phyloP scores from a whole-genome alignment of 2,329 filamentous ascomycete species.

The Scedosporium aurantiacum region DNA sequence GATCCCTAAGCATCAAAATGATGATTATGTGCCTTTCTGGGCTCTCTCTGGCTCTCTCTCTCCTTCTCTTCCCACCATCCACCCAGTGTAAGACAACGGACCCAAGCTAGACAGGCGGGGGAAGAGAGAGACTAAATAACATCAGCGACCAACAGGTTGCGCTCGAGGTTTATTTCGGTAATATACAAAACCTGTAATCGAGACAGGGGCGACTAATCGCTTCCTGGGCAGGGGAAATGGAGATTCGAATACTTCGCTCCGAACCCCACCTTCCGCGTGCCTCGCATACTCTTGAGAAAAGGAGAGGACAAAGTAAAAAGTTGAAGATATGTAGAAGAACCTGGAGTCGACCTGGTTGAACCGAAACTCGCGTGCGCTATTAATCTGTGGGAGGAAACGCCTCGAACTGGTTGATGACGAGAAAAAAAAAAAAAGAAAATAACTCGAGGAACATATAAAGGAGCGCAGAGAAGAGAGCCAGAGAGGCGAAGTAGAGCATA shows the following conservation, averaged over 20 bases:
- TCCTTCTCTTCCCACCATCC: not conserved
- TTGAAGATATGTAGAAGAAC: conserved; percentile 10
- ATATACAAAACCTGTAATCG: conserved; percentile 3
- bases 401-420: conserved; percentile 3
- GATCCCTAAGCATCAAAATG: conserved; percentile 3
- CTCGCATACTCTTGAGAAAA: conserved; percentile 1
- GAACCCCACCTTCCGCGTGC: not conserved
- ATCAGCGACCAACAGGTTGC: conserved; percentile 5
- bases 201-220: not conserved
- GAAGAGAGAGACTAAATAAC: not conserved
- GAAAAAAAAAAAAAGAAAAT: conserved; percentile 10
- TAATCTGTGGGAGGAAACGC: not conserved
- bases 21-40: conserved; percentile 1
- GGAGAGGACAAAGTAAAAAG: not conserved
- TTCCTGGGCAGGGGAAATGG: not conserved
- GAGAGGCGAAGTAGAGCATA: conserved; percentile 14
- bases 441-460: conserved; percentile 16
- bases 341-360: not conserved
- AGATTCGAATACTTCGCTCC: not conserved
- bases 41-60: conserved; percentile 1
- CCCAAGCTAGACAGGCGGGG: not conserved
- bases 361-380: not conserved
- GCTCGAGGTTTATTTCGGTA: not conserved
- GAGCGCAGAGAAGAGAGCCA: conserved; percentile 8
- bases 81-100: not conserved